These are phyloP conservation scores for Triadica sebifera DNA, from an alignment of 345 rosid species.

Conservation along the genomic window DNA sequence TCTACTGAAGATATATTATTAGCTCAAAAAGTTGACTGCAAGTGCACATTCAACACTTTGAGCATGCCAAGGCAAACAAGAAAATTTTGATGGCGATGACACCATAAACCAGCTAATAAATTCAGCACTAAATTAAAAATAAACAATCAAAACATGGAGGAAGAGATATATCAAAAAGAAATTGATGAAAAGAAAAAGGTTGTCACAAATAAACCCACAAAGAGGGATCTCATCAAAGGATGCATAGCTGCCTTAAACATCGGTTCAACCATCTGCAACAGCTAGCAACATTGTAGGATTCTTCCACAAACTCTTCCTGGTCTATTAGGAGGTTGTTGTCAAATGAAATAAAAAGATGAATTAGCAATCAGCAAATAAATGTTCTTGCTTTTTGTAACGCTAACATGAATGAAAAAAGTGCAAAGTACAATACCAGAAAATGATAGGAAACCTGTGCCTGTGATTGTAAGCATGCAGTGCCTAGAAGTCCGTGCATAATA, in stretches of 20 bases:
- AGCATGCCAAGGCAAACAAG: neutral
- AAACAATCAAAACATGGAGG: neutral
- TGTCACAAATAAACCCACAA: constrained; percentile 7
- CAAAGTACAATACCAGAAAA: neutral
- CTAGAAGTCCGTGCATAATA: constrained; percentile 72
- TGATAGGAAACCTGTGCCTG: constrained; percentile 40
- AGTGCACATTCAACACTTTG: neutral
- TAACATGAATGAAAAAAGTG: neutral
- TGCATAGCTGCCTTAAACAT: constrained; percentile 87
- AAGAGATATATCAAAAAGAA: neutral
- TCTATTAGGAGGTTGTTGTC: neutral
- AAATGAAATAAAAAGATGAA: neutral
- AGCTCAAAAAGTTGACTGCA: no score
- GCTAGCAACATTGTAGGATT: neutral
- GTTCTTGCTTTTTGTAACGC: neutral
- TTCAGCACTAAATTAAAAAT: neutral
- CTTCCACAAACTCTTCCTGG: neutral
- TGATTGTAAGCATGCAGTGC: constrained; percentile 72
- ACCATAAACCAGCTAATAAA: neutral
- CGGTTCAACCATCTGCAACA: constrained; percentile 83
- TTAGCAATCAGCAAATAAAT: neutral
- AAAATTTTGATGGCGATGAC: neutral
- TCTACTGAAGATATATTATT: neutral
- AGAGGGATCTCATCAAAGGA: constrained; percentile 24
- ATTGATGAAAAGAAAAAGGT: neutral